Conservation (phyloP, 495 filamentous ascomycete genomes). For the Penicillium pulvis region DNA sequence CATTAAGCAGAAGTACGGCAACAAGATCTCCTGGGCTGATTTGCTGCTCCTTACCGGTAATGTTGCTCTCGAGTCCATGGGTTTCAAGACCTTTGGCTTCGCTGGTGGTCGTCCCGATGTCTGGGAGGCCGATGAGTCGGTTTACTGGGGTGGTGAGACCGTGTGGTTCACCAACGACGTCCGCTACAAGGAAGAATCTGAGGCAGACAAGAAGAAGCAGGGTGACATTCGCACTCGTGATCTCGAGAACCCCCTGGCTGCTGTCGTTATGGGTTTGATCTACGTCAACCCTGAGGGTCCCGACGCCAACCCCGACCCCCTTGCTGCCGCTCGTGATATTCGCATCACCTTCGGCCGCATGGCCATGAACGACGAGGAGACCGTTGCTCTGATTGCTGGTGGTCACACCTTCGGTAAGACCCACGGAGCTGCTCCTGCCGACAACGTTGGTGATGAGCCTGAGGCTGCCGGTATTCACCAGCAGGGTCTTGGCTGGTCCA, state of each 20-base stretch:
- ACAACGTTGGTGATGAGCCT: slow-evolving; percentile 64
- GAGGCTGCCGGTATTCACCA: slow-evolving; percentile 59
- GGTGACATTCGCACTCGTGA: slow-evolving; percentile 60
- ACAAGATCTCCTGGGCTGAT: slow-evolving; percentile 79
- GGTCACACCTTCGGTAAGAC: slow-evolving; percentile 77
- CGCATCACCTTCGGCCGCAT: slow-evolving; percentile 71
- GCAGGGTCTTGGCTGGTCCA: slow-evolving; percentile 70
- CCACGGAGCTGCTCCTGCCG: slow-evolving; percentile 63
- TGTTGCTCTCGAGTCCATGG: slow-evolving; percentile 75
- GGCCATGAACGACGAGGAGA: slow-evolving; percentile 80
- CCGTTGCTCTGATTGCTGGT: slow-evolving; percentile 72
- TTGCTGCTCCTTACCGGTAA: slow-evolving; percentile 69
- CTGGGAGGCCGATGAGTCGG: slow-evolving; percentile 71
- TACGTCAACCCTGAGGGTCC: slow-evolving; percentile 78
- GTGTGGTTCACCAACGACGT: slow-evolving; percentile 67
- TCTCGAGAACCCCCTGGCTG: slow-evolving; percentile 63
- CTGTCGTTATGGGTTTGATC: slow-evolving; percentile 72
- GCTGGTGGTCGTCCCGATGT: slow-evolving; percentile 68
- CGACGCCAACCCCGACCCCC: slow-evolving; percentile 66
- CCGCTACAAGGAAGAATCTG: slow-evolving; percentile 57
- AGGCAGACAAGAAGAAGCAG: slow-evolving; percentile 52
- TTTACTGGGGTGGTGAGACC: slow-evolving; percentile 73
- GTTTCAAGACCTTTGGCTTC: slow-evolving; percentile 71
- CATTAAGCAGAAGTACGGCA: slow-evolving; percentile 79
- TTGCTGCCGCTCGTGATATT: slow-evolving; percentile 68